Base-by-base conservation (phyloP, 352 stramenopile species). In the Phytophthora macrochlamydospora region DNA sequence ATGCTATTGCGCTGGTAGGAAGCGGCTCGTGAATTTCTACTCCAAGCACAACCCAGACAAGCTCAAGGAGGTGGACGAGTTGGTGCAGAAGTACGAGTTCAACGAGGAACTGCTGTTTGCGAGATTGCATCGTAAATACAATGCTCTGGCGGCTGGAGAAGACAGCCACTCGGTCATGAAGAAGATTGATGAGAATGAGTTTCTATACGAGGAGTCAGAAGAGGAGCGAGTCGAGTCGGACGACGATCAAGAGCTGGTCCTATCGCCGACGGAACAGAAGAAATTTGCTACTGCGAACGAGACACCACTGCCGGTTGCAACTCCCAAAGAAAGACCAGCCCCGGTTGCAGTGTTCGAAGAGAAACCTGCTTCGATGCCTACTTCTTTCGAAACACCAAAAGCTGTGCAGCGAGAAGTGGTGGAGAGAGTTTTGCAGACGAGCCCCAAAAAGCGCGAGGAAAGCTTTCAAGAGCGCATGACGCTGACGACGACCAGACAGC, bases 71-170 rank as follows among this genome's bases (percentile, higher is more conserved):
- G 75, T 95, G 32, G 79, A 89, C 24, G 67, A 78, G n/a, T 67
- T 93, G 14, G 49, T 95, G 7, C 68, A 75, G 35, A 92, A 92
- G 59, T 95, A 94, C 60, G 68, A 87, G 44, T 63, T 81, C 31
- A 92, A 94, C 52, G 85, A 95, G 62, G 81, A 95, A 52, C 66
- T 94, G 37, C 61, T 95, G 42, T 95, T 93, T 51, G 73, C 75
- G 56, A 75, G 85, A 7, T 59, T 95, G 52, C 83, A 93, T 51
- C 76, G 83, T 56, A 95, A 95, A 64, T 95, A 95, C 70, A 89
- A 89, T 37, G 78, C 79, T 12, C 51, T 92, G 32, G 85, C 81
- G 32, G 65, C 59, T 42, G 68, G 78, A 44, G 35, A 50, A 31
- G 42, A 60, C 5, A 73, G 49, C 28, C 62, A 68, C 40, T 65